A percentile compares a stretch with the other conserved stretches of the same genome.
These are phyloP conservation scores for Hirsutella minnesotensis DNA, from an alignment of 2,329 filamentous ascomycete genomes.

Conservation along the genomic window DNA sequence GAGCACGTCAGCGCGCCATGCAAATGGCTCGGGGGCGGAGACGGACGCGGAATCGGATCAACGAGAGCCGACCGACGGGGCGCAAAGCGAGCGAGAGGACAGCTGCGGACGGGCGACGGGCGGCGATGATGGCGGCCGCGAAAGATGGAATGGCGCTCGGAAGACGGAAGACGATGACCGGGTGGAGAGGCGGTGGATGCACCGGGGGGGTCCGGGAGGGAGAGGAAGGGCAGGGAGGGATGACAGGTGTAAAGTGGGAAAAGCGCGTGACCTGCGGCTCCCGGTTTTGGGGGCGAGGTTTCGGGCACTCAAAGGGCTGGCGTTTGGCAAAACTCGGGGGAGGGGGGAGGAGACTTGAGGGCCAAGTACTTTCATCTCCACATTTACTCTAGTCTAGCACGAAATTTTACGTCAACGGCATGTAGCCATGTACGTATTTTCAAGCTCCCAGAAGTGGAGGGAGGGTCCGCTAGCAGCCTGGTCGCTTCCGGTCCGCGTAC, in stretches of 20 bases:
- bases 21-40: constrained; percentile 10
- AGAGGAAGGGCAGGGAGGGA: background rate
- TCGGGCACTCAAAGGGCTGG: background rate
- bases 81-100: background rate
- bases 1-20: constrained; percentile 20
- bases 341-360: background rate
- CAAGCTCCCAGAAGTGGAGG: too few species aligned
- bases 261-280: constrained; percentile 21
- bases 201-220: background rate
- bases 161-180: background rate
- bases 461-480: too few species aligned
- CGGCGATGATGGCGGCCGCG: background rate
- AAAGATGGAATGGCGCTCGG: background rate
- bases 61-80: constrained; percentile 1
- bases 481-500: too few species aligned
- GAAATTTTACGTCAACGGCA: too few species aligned
- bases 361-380: too few species aligned
- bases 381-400: too few species aligned
- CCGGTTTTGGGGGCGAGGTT: background rate
- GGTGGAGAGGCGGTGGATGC: background rate
- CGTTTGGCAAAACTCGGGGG: background rate
- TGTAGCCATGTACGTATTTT: too few species aligned
- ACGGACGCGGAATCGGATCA: constrained; percentile 5
- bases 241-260: constrained; percentile 16
- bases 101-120: background rate